A percentile compares a stretch with the other conserved stretches of the same genome.
These are phyloP conservation scores for Hemisphaericaspora xylofermentans DNA, from an alignment of 1,139 yeast species.

Conservation along the genomic window DNA sequence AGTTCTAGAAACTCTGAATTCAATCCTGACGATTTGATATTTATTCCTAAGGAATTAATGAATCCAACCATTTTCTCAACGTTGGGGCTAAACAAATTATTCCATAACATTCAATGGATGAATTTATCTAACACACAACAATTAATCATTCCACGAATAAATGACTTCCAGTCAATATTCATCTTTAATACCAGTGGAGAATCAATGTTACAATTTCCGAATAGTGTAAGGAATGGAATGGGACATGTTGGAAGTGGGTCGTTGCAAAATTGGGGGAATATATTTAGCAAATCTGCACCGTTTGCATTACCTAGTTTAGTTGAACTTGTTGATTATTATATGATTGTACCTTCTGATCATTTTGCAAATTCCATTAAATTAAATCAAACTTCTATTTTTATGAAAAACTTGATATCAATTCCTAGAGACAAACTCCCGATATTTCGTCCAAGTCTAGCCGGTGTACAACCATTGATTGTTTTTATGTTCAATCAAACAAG, in stretches of 20 bases:
- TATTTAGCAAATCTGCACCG: slow-evolving; percentile 28
- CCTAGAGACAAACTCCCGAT: slow-evolving; percentile 22
- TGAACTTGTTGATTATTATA: slow-evolving; percentile 29
- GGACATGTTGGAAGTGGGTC: background rate
- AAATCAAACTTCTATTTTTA: slow-evolving; percentile 12
- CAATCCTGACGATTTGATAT: slow-evolving; percentile 11
- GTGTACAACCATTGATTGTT: slow-evolving; percentile 29
- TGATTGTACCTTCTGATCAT: slow-evolving; percentile 28
- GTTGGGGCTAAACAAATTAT: slow-evolving; percentile 22
- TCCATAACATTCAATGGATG: slow-evolving; percentile 14
- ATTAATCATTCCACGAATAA: slow-evolving; percentile 21
- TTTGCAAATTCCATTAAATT: slow-evolving; percentile 9
- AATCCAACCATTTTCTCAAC: slow-evolving; percentile 18
- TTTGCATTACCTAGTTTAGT: slow-evolving; percentile 33
- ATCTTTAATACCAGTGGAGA: slow-evolving; percentile 30
- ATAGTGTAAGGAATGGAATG: background rate
- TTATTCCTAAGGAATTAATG: slow-evolving; percentile 26
- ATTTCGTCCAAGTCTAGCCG: slow-evolving; percentile 21
- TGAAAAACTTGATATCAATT: slow-evolving; percentile 20
- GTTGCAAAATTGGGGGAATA: slow-evolving; percentile 1
- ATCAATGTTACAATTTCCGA: slow-evolving; percentile 16
- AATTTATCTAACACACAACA: slow-evolving; percentile 14
- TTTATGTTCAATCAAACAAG: slow-evolving; percentile 28
- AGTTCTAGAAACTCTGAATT: background rate
- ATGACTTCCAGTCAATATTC: slow-evolving; percentile 29